Base-by-base conservation (phyloP, 1,284 basidiomycete genomes). In the Vanrija humicola region DNA sequence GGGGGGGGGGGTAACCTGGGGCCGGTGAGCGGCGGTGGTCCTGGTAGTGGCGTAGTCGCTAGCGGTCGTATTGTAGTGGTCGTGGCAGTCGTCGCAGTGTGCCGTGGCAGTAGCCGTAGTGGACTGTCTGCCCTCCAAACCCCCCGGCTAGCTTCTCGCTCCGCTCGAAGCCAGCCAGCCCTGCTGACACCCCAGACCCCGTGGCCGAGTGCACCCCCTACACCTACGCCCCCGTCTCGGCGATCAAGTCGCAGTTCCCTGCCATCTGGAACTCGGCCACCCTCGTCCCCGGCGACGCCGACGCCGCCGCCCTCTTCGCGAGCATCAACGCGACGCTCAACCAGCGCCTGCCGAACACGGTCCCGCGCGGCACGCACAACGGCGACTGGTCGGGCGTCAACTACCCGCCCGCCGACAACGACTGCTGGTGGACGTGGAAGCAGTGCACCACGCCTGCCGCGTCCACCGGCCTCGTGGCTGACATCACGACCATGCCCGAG, bases 341-440 rank as follows among this genome's bases (percentile, higher is more conserved):
- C 46, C 25, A 57, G 5, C 62, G 63, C 29, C 65, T 74, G 14
- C 64, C 74, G 8, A 68, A 68, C 54, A 63, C 73, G 48, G 43
- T 52, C 15, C 70, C 74, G 23, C 69, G 77, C 57, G 75, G 75
- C 18, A 75, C 68, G 1, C 26, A 59, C 19, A 56, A 46, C 21
- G 75, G 76, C 28, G 63, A 76, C 56, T 72, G 65, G 48, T 52
- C 64, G 10, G 59, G 61, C 23, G 64, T 68, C 26, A 64, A 61
- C 26, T 67, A 68, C 54, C 45, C 61, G 58, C 43, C 59, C 18
- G 46, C 59, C 5, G 75, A 77, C 56, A 66, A 66, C 4, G 74
- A 76, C 49, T 76, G 75, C 59, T 77, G 74, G 76, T 78, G 75
- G 77, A 70, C 74, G 0, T 72, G 59, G 49, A 61, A 58, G n/a